Evolutionary conservation across 139 green algal species (phyloP), one percentile per base, ranked within the genome.

Genomic region (Raphidocelis subcapitata): DNA sequence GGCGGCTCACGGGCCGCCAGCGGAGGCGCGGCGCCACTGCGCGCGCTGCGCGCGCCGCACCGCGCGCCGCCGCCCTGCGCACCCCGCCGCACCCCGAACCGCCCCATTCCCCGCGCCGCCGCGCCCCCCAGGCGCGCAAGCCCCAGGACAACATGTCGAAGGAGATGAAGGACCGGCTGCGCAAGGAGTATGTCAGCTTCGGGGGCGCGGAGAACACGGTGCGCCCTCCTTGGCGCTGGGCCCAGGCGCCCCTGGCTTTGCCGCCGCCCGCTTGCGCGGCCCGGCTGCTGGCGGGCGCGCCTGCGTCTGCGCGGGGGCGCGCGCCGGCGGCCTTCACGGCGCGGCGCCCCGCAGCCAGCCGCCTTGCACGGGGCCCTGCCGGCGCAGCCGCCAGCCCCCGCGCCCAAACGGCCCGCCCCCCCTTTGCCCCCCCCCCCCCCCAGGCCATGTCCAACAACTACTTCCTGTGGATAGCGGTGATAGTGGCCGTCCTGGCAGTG

Each of bases 361-460:
- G 41, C 8, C 41, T 49, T 49, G 41, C 41, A 49, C 41, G 12
- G 8, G 8, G 41, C 41, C 41, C 8, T 12, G 8, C 41, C 41
- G 12, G 41, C 41, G 41, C 41, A 49, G 41, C 41, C 41, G 41
- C 41, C 12, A 12, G 8, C 41, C 12, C 8, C 41, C 41, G 41
- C 41, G 8, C 12, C 8, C 8, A 8, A 49, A 12, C 60, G 47
- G 31, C 47, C 47, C 62, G 49, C 47, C 24, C 61, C n/a, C 56
- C 33, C 33, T 31, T 16, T 41, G 57, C 57, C 49, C 59, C 35
- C 61, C 8, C 29, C 23, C 35, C 26, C 32, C 47, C 67, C 70
- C 81, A 90, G 84, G 77, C 80, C 36, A 92, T 92, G 87, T 28
- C 18, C 35, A 74, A 63, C 56, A 93, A 93, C 63, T 91, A 89